Evolutionary conservation across 2,329 filamentous ascomycete genomes (phyloP).

Genomic region (Stemphylium lycopersici): DNA sequence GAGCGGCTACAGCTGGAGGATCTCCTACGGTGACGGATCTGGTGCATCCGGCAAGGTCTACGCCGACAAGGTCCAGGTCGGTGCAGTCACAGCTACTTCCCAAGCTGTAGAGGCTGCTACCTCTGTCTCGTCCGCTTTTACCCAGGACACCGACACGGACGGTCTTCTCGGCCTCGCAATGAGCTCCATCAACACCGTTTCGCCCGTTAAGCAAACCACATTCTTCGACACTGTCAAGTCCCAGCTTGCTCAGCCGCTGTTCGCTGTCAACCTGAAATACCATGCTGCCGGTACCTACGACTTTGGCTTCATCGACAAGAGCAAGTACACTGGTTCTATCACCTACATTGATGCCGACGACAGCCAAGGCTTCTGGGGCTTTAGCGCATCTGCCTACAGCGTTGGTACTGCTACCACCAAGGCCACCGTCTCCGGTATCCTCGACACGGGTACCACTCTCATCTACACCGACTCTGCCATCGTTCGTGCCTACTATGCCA

Average conservation of each 20-base stretch:
- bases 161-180: slow-evolving; percentile 67
- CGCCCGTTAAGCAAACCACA: slow-evolving; percentile 59
- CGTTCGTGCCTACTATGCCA: slow-evolving; percentile 64
- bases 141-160: slow-evolving; percentile 60
- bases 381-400: slow-evolving; percentile 63
- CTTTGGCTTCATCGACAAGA: slow-evolving; percentile 64
- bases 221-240: slow-evolving; percentile 66
- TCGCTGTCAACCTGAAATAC: slow-evolving; percentile 64
- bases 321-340: slow-evolving; percentile 65
- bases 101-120: slow-evolving; percentile 72
- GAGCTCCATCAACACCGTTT: slow-evolving; percentile 64
- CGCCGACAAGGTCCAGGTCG: slow-evolving; percentile 67
- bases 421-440: slow-evolving; percentile 61
- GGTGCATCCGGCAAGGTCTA: slow-evolving; percentile 69
- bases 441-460: slow-evolving; percentile 74
- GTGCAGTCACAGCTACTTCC: slow-evolving; percentile 61
- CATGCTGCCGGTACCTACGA: slow-evolving; percentile 58
- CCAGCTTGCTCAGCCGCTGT: slow-evolving; percentile 59
- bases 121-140: slow-evolving; percentile 62
- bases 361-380: slow-evolving; percentile 68
- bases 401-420: slow-evolving; percentile 55
- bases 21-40: slow-evolving; percentile 70
- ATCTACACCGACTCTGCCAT: slow-evolving; percentile 63
- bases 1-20: slow-evolving; percentile 61
- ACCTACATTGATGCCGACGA: slow-evolving; percentile 62